A percentile compares a stretch with the other conserved stretches of the same genome.
Conservation (phyloP, 83 land plant genomes). For the Thuja plicata region DNA sequence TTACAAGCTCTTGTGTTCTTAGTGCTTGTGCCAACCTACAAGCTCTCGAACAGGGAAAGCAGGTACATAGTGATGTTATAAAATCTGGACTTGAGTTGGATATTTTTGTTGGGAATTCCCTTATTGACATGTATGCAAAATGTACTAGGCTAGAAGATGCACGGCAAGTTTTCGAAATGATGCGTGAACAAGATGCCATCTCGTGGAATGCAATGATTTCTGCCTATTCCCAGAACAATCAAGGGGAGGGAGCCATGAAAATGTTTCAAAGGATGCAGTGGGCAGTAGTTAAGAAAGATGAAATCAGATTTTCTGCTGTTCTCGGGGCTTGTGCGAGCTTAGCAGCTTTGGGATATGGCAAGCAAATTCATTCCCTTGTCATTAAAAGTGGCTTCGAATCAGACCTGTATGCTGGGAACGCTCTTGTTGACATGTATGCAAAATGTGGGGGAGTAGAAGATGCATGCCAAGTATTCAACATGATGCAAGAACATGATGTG, state of each 20-base stretch:
- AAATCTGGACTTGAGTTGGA: constrained; percentile 48
- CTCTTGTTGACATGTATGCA: constrained; percentile 62
- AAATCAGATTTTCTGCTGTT: constrained; percentile 45
- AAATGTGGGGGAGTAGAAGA: constrained; percentile 55
- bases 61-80: constrained; percentile 44
- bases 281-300: constrained; percentile 33
- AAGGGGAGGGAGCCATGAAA: constrained; percentile 49
- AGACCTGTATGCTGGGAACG: constrained; percentile 53
- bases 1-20: constrained; percentile 39
- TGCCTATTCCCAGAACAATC: constrained; percentile 64
- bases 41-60: constrained; percentile 25
- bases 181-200: constrained; percentile 45
- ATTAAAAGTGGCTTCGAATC: constrained; percentile 37
- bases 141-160: constrained; percentile 58
- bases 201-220: constrained; percentile 54
- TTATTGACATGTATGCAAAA: constrained; percentile 78
- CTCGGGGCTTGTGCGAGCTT: constrained; percentile 47
- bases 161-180: constrained; percentile 36
- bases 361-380: constrained; percentile 49
- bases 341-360: constrained; percentile 41
- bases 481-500: constrained; percentile 39
- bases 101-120: constrained; percentile 53
- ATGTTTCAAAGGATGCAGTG: constrained; percentile 46
- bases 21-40: constrained; percentile 56
- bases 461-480: constrained; percentile 35